Percentiles rank a stretch among this genome's conserved stretches.
These are phyloP conservation scores for Eutypella sp. DNA, from an alignment of 2,329 filamentous ascomycete genomes.

Conservation along the genomic window DNA sequence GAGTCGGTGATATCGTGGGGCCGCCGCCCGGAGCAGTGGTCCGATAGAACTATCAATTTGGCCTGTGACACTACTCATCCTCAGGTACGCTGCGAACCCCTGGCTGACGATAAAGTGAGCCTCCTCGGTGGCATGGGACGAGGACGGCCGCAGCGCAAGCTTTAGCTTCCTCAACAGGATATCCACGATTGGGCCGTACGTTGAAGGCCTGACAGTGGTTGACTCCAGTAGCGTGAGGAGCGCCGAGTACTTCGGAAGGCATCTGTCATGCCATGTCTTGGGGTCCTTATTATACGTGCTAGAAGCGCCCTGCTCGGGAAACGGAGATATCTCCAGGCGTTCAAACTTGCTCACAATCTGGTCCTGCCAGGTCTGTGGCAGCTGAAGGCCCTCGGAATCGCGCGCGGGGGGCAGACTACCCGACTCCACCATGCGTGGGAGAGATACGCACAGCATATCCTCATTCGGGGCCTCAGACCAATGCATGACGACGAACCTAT, in stretches of 20 bases:
- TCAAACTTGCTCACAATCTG: constrained; percentile 68
- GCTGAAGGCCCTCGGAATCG: constrained; percentile 48
- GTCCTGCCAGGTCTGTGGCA: constrained; percentile 67
- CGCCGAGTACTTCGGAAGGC: constrained; percentile 63
- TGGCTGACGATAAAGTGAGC: constrained; percentile 70
- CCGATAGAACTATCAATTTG: constrained; percentile 58
- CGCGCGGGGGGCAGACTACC: constrained; percentile 48
- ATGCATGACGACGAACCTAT: constrained; percentile 67
- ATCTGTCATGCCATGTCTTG: constrained; percentile 56
- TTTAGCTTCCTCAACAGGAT: constrained; percentile 62
- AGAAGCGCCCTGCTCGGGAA: constrained; percentile 55
- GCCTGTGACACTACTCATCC: constrained; percentile 56
- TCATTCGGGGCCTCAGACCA: constrained; percentile 66
- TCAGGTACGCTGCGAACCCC: constrained; percentile 68
- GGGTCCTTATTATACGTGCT: constrained; percentile 52
- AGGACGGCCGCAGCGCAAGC: constrained; percentile 57
- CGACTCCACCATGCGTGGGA: constrained; percentile 59
- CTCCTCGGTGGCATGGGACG: constrained; percentile 54
- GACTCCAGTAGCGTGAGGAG: constrained; percentile 59
- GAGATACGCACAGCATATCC: constrained; percentile 61
- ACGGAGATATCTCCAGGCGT: constrained; percentile 57
- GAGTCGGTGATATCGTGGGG: constrained; percentile 60
- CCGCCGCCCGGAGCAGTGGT: constrained; percentile 59
- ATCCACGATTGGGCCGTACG: constrained; percentile 60
- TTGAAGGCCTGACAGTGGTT: constrained; percentile 60